phyloP scores from a whole-genome alignment of 495 filamentous ascomycete genomes.

The Neurospora intermedia region DNA sequence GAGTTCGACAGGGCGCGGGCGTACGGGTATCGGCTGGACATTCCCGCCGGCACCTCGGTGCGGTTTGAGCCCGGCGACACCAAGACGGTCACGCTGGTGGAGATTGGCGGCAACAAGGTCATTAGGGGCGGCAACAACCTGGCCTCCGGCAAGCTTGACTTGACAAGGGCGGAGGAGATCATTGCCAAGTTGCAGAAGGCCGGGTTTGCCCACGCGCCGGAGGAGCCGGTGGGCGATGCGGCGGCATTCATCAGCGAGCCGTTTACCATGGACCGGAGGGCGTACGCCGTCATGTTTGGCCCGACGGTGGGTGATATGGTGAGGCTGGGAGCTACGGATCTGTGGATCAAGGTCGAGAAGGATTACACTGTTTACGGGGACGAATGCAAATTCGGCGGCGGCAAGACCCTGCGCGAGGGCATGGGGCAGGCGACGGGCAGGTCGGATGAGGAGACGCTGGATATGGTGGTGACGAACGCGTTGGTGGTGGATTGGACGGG shows the following conservation, averaged over 20 bases:
- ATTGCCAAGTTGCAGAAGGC: slow-evolving; percentile 50
- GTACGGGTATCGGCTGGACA: slow-evolving; percentile 82
- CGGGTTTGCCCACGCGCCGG: slow-evolving; percentile 68
- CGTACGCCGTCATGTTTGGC: slow-evolving; percentile 84
- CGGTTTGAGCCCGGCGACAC: slow-evolving; percentile 92
- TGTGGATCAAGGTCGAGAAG: slow-evolving; percentile 89
- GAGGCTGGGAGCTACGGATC: slow-evolving; percentile 69
- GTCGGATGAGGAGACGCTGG: slow-evolving; percentile 57
- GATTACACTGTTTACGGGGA: slow-evolving; percentile 82
- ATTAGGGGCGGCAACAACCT: slow-evolving; percentile 78
- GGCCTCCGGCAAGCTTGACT: slow-evolving; percentile 61
- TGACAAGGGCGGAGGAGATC: slow-evolving; percentile 51
- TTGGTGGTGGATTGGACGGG: slow-evolving; percentile 85
- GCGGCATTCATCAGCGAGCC: slow-evolving; percentile 35
- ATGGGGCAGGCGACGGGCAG: slow-evolving; percentile 90
- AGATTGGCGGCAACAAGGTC: slow-evolving; percentile 75
- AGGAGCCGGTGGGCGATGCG: slow-evolving; percentile 43
- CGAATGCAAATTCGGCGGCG: slow-evolving; percentile 91
- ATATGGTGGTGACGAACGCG: slow-evolving; percentile 88
- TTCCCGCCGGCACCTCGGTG: slow-evolving; percentile 83
- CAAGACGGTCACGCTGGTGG: slow-evolving; percentile 85
- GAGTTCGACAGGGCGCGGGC: slow-evolving; percentile 81
- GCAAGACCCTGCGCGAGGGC: slow-evolving; percentile 87
- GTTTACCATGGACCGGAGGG: slow-evolving; percentile 62
- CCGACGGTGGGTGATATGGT: slow-evolving; percentile 83